Evolutionary conservation across 352 stramenopile species (phyloP), one percentile per base, ranked within the genome.

Genomic region (Blastocystis sp.): DNA sequence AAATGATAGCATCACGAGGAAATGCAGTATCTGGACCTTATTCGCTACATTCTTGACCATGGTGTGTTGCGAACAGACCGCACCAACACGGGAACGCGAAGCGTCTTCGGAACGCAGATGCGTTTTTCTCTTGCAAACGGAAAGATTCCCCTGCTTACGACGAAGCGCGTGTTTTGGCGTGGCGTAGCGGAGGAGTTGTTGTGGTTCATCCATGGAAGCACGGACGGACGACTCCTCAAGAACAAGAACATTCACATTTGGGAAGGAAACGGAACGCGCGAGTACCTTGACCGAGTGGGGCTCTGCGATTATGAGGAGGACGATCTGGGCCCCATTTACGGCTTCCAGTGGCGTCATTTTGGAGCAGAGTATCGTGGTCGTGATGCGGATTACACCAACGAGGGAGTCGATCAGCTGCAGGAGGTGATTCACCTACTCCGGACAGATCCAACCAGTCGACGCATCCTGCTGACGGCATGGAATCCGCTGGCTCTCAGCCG

Each of bases 201-300:
- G 49, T 99, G 96, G 96, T 99, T 99, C 88, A 93, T 99, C 24
- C 86, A 64, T 18, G 86, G 88, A 14, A 67, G 87, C 67, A 90
- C 87, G 9, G 88, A 84, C 69, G 84, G 78, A 24, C 84, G 87
- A 48, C 34, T 61, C 34, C 79, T 89, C 18, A 87, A 87, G 88
- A 93, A 96, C 76, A 98, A 99, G 89, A 90, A 96, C 84, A 97
- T 99, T 88, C 95, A 98, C 87, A 99, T 99, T 87, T 99, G 96
- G 97, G 96, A 99, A 89, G 96, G 96, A 48, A 99, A 99, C 90
- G 95, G 94, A 42, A 98, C 93, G 0, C 91, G 94, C 6, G 95
- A 98, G 86, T 97, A 94, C 86, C 87, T 97, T 11, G 92, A 96
- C 87, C 93, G 87, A 53, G 63, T 94, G 36, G 96, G 96, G 11